Evolutionary conservation across 495 filamentous ascomycete genomes (phyloP), one percentile per base, ranked within the genome.

Genomic region (Penicillium mononematosum): DNA sequence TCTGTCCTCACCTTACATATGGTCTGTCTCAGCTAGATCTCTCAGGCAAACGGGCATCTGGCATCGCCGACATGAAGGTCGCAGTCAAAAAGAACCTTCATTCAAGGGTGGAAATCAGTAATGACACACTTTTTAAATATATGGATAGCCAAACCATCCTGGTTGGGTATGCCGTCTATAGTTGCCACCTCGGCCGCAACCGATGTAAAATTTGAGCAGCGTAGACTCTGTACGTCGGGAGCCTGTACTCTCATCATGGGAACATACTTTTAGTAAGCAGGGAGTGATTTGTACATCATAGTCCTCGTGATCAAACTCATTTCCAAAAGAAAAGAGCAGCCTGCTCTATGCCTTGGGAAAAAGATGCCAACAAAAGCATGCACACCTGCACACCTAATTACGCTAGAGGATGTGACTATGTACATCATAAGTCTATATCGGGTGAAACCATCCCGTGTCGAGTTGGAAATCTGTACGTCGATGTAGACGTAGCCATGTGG

Each of bases 391-490:
- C 11, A 38, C 14, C 16, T 3, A 5, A 38, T 16, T 38, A n/a
- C 34, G 2, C 34, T 38, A 16, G 5, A 16, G 9, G 16, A 38
- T 7, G 8, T 10, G 32, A 36, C 11, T 16, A 38, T 38, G 34
- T 9, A 38, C 14, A 38, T 38, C 14, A n/a, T 38, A 7, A 38
- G 34, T 38, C 65, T 66, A 44, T 19, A 66, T 69, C 36, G 49
- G 66, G 66, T 53, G 50, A 66, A 66, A 56, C 20, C 52, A 57
- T 66, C 66, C 64, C 47, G 43, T 46, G 32, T 19, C 2, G 19
- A 34, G 4, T 5, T 16, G 10, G 11, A 12, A 20, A 41, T 16
- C 5, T 38, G 41, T 43, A 43, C 11, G 4, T 20, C n/a, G 19
- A 17, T 31, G 46, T 34, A 50, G 59, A 36, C 58, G 32, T 51